Percentiles rank a stretch among this genome's conserved stretches.
phyloP scores from a whole-genome alignment of 2,329 filamentous ascomycete genomes.

The Samsoniella hepiali region DNA sequence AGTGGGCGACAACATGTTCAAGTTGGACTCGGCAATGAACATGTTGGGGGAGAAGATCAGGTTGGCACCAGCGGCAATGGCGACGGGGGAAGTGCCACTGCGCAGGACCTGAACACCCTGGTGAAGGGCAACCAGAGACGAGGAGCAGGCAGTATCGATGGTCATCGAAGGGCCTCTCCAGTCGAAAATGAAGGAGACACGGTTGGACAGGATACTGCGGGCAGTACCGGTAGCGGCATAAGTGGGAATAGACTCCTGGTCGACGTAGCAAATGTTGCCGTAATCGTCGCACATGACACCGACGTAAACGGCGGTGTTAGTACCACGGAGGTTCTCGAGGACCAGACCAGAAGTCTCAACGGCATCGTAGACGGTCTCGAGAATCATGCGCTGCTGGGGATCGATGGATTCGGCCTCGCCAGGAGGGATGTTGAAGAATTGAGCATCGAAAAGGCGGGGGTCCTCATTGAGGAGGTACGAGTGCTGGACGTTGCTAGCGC shows the following conservation, averaged over 20 bases:
- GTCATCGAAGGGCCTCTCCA: slow-evolving; percentile 34
- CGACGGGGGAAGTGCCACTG: slow-evolving; percentile 30
- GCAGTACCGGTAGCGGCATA: slow-evolving; percentile 29
- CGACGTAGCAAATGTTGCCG: slow-evolving; percentile 17
- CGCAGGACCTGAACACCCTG: slow-evolving; percentile 30
- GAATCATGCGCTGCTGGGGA: slow-evolving; percentile 32
- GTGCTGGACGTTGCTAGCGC: slow-evolving; percentile 30
- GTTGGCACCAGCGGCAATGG: slow-evolving; percentile 40
- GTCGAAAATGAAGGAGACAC: slow-evolving; percentile 44
- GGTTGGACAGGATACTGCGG: slow-evolving; percentile 34
- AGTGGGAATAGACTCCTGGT: slow-evolving; percentile 18
- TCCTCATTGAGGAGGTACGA: slow-evolving; percentile 27
- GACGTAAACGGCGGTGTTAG: slow-evolving; percentile 27
- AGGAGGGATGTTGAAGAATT: slow-evolving; percentile 22
- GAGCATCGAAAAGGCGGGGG: slow-evolving; percentile 24
- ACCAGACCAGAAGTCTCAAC: slow-evolving; percentile 28
- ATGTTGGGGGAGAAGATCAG: slow-evolving; percentile 23
- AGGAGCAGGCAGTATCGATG: slow-evolving; percentile 37
- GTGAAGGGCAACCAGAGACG: slow-evolving; percentile 32
- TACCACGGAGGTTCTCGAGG: slow-evolving; percentile 26
- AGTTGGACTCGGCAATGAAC: slow-evolving; percentile 33
- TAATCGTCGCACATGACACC: slow-evolving; percentile 26
- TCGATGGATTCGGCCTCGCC: slow-evolving; percentile 28
- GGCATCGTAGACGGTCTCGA: slow-evolving; percentile 37
- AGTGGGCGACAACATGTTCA: slow-evolving; percentile 43